phyloP scores from a whole-genome alignment of 441 rosid genomes.

The Syzygium syzygioides region DNA sequence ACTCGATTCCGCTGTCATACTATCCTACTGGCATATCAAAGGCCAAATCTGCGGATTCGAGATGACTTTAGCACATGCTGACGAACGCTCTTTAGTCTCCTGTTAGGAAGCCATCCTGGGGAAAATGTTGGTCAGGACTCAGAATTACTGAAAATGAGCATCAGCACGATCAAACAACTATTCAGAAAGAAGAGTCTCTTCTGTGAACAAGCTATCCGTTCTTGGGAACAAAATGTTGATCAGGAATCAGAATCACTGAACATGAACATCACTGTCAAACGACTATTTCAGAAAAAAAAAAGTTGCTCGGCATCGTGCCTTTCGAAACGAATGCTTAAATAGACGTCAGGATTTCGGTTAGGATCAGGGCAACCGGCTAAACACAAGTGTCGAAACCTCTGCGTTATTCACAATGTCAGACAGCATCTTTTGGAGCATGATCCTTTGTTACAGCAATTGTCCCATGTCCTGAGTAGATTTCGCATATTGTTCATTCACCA shows the following conservation, averaged over 20 bases:
- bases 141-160: not conserved
- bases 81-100: not conserved
- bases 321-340: not conserved
- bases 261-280: not conserved
- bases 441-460: not conserved
- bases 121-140: not conserved
- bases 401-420: not conserved
- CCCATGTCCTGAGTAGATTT: not conserved
- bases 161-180: not conserved
- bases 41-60: not conserved
- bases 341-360: not conserved
- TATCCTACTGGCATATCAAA: not conserved
- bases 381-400: not conserved
- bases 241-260: not conserved
- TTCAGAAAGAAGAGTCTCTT: not conserved
- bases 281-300: not conserved
- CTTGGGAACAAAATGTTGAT: not conserved
- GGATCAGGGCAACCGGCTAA: not conserved
- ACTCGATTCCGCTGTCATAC: not conserved
- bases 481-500: not conserved
- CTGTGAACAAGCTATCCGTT: not conserved
- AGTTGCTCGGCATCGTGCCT: not conserved
- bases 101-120: not conserved
- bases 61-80: not conserved
- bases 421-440: not conserved